Base-by-base conservation (phyloP, 495 filamentous ascomycete species). In the Penicillium salamii region DNA sequence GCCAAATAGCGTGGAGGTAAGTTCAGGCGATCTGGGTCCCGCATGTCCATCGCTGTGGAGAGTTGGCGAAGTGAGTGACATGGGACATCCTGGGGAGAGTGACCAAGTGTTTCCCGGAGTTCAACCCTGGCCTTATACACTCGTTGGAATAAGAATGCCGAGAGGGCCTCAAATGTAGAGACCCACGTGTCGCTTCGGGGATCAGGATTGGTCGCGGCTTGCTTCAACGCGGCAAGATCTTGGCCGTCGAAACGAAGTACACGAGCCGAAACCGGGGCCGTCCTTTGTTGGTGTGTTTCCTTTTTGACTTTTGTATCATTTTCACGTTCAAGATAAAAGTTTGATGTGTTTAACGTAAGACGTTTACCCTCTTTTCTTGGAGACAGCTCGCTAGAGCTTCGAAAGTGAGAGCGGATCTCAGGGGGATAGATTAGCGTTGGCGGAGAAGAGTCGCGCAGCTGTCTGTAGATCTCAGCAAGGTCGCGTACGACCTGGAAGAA, bases 1-100 rank as follows among this genome's bases (percentile, higher is more conserved):
- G 48, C 38, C n/a, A 50, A 43, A 20, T 50, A 50, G 9, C 31
- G 23, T 9, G 28, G 12, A 2, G 48, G 31, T 9, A 50, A 19
- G 3, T 37, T 36, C 15, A 50, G 40, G 5, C 48, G 48, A 8
- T 12, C 15, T 1, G 20, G 21, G 14, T 26, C 29, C n/a, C 48
- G 48, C 38, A 50, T 43, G 20, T 50, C 38, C 11, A 50, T 44
- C 5, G 48, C 19, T 14, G 32, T 24, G 38, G 31, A 50, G 32
- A 50, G 37, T 1, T 9, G 20, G n/a, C 48, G 28, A 17, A 43
- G 20, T 18, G 20, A 2, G 2, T 26, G 2, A 32, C 12, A 32
- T 26, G 9, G 21, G 1, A 3, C 15, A 5, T 35, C 21, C 7
- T 3, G 8, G 8, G 32, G 19, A 14, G 32, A 13, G 8, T 24